Base-by-base conservation (phyloP, 2,329 filamentous ascomycete genomes). In the Elsinoe batatas region DNA sequence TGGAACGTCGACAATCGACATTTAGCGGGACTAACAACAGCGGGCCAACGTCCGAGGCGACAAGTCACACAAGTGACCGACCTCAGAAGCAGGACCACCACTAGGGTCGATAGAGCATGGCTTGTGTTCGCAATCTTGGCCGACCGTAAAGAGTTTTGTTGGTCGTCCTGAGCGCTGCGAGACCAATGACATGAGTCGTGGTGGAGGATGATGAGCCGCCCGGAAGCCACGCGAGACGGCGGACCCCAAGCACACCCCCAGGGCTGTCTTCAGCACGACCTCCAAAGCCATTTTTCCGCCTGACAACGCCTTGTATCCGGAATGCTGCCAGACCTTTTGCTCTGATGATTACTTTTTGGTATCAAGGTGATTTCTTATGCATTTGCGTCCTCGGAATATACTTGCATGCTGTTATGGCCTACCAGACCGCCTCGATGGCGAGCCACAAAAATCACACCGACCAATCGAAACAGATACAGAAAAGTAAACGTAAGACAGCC, bases 251-350 rank as follows among this genome's bases (percentile, higher is more conserved):
- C 26, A 5, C 26, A n/a, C 26, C 26, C 47, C 47, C 47, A 32
- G 37, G 37, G 37, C 47, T 38, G 47, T 38, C 15, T 38, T 51
- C 47, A 51, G 33, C 47, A 51, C 30, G 47, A 51, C 47, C 47
- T 37, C 47, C 33, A 22, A 26, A 20, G 18, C 13, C 18, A 37
- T 49, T 51, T 35, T 15, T 51, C 35, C 35, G 47, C 40, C 40
- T 15, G 15, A 44, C 47, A 51, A 51, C 47, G 47, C 47, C 47
- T 51, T 26, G 47, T 51, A 33, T 18, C 15, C 22, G 47, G 47
- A 38, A 51, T 51, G 47, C 26, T 38, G 47, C 8, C 26, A 8
- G 26, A 30, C 26, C 7, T 30, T 8, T 30, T 30, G 5, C 4
- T 2, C 26, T 30, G 26, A 8, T 38, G 13, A 38, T 38, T 38